Conservation (phyloP, 805 yeast species). For the Candida corydali region DNA sequence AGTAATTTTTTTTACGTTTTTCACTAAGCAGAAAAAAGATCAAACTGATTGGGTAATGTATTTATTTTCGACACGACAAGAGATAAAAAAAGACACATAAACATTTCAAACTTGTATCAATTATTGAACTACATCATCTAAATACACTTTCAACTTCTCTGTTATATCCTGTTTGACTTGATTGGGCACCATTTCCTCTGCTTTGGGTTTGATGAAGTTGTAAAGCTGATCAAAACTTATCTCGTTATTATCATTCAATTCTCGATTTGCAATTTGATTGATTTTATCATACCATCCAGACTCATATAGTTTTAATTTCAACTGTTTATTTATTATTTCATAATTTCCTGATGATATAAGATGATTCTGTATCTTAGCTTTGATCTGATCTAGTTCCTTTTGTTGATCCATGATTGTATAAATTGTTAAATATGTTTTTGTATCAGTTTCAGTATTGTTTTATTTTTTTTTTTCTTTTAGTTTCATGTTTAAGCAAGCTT, state of each 20-base stretch:
- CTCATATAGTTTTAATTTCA: conserved; percentile 63
- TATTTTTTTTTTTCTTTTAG: background rate
- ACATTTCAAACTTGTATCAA: too few relatives aligned
- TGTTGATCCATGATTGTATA: conserved; percentile 23
- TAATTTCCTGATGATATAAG: conserved; percentile 77
- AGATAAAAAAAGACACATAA: background rate
- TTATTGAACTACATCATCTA: conserved; percentile 40
- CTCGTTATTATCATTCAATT: conserved; percentile 31
- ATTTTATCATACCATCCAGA: conserved; percentile 87
- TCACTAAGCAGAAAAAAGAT: conserved; percentile 6
- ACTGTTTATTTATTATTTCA: conserved; percentile 61
- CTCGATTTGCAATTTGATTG: conserved; percentile 49
- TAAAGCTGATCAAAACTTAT: conserved; percentile 49
- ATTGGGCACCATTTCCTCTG: conserved; percentile 67
- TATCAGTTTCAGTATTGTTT: too few relatives aligned
- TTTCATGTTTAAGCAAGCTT: background rate
- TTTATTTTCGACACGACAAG: background rate
- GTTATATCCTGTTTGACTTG: conserved; percentile 58
- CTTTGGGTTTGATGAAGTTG: conserved; percentile 56
- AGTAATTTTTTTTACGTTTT: background rate
- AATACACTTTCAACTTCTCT: conserved; percentile 52
- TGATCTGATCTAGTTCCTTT: conserved; percentile 40
- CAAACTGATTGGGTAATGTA: conserved; percentile 2
- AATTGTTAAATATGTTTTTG: too few relatives aligned
- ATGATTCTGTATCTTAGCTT: conserved; percentile 63